Evolutionary conservation across 2,329 filamentous ascomycete genomes (phyloP), one percentile per base, ranked within the genome.

Genomic region (Mycogone perniciosa): DNA sequence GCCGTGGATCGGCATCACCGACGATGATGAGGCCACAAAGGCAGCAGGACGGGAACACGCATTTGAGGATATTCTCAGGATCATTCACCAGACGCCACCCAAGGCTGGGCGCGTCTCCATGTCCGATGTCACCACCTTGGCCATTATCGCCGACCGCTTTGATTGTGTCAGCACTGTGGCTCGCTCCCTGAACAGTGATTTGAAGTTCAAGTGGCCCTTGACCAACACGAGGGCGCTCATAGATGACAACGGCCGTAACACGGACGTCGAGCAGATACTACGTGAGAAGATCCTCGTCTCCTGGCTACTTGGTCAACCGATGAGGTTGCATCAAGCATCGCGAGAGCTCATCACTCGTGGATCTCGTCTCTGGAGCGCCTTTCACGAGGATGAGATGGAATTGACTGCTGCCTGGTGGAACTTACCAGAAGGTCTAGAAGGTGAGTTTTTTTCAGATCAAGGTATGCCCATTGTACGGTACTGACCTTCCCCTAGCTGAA

Each of bases 111-210:
- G 57, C 27, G 71, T 76, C 20, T 77, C 76, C 11, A 75, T 88
- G 56, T 68, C 78, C 6, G 85, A 85, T 56, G 72, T 87, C 8
- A 79, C 82, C 10, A 85, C 84, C 2, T 70, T 90, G 38, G 81
- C 84, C 38, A 76, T 89, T 46, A 76, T 88, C 50, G 85, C 86
- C 7, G 87, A 90, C 64, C 80, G 85, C 41, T 90, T 89, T 66
- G 84, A 86, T 67, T 85, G 84, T 53, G 67, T 81, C 2, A 64
- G 72, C 3, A 64, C 72, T 8, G 74, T 89, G 2, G 72, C 77
- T 7, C 71, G 70, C 43, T 80, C 81, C 55, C 65, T 85, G 13
- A 73, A 72, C 44, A 63, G 66, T 10, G 64, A 71, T 8, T 60
- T 75, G 44, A 79, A 73, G 59, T 76, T 79, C 62, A 80, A 76